phyloP scores from a whole-genome alignment of 257 asterid genomes.

The Plantago elongata region DNA sequence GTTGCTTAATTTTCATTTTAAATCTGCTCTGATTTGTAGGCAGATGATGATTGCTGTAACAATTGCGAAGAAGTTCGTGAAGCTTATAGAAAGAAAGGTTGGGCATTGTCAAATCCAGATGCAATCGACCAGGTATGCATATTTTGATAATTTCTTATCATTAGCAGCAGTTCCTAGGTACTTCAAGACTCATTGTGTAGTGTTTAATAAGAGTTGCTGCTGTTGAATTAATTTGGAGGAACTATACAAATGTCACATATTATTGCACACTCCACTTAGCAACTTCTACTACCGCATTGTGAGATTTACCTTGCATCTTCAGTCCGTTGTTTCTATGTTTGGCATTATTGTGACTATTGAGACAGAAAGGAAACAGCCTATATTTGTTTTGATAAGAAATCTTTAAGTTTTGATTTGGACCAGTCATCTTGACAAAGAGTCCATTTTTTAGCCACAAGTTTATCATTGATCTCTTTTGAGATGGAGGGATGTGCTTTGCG shows the following conservation, averaged over 20 bases:
- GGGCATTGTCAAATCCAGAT: conserved; percentile 90
- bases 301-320: no score
- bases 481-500: no score
- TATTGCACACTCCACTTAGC: background rate
- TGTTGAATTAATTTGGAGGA: background rate
- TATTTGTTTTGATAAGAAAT: no score
- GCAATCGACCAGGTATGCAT: conserved; percentile 68
- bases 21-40: conserved; percentile 40
- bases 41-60: conserved; percentile 87
- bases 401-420: no score
- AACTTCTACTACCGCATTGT: no score
- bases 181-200: background rate
- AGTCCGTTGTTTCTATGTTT: no score
- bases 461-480: no score
- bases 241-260: background rate
- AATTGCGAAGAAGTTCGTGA: conserved; percentile 97
- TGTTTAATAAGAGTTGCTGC: background rate
- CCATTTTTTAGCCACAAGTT: no score
- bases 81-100: conserved; percentile 91
- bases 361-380: no score
- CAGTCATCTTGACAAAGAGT: no score
- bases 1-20: conserved; percentile 18
- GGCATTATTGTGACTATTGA: no score
- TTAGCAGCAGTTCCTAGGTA: background rate
- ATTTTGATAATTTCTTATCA: conserved; percentile 4